phyloP scores from a whole-genome alignment of 495 filamentous ascomycete genomes.

The Aspergillus saccharolyticus region DNA sequence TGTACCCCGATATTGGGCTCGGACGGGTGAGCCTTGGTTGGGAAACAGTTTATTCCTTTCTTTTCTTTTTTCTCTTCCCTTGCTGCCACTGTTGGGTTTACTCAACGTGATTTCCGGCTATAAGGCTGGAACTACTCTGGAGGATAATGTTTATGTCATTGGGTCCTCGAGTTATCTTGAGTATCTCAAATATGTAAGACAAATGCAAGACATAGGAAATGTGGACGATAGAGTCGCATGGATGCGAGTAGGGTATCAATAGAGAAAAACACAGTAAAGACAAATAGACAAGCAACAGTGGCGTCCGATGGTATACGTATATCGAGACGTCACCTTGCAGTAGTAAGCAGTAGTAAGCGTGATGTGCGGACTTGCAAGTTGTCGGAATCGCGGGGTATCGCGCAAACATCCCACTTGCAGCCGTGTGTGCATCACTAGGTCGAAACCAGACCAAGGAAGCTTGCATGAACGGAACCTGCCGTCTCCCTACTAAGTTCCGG shows the following conservation, averaged over 20 bases:
- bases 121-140: neutral
- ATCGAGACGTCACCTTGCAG: conserved; percentile 2
- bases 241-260: neutral
- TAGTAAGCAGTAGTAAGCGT: too few species aligned
- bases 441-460: neutral
- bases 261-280: neutral
- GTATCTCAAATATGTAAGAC: neutral
- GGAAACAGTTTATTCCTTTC: neutral
- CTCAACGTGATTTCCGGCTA: neutral
- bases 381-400: neutral
- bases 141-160: neutral
- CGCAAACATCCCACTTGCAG: neutral
- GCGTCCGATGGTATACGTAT: neutral
- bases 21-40: neutral
- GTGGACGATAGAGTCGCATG: neutral
- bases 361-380: neutral
- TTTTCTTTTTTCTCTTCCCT: too few species aligned
- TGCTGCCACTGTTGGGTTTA: neutral
- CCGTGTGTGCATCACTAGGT: neutral
- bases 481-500: neutral
- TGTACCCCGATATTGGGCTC: neutral
- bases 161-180: too few species aligned
- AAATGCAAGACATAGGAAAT: neutral
- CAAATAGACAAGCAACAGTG: conserved; percentile 3
- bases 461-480: neutral